Base-by-base conservation (phyloP, 768 basidiomycete genomes). In the Pisolithus marmoratus region DNA sequence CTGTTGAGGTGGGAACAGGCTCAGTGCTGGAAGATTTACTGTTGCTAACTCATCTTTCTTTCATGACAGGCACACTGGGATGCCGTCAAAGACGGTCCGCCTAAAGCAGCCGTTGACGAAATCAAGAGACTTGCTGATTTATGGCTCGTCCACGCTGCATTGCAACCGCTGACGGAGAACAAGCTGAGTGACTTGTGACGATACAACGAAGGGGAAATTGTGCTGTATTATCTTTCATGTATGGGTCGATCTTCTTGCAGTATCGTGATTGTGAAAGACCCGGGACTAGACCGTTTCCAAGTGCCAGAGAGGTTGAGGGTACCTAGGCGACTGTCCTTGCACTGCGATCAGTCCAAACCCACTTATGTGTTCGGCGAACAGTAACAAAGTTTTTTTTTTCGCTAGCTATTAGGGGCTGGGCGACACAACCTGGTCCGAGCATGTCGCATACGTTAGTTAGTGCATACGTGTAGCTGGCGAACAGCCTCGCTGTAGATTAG, bases 11-110 rank as follows among this genome's bases (percentile, higher is more conserved):
- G 29, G 47, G 62, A 55, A 9, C 43, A 44, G 42, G 17, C 11
- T 12, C n/a, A n/a, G n/a, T 23, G 12, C 14, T 20, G 12, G 38
- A 23, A 9, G 8, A 11, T 20, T 17, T 5, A 11, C n/a, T 4
- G 23, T 5, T 47, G 36, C 42, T 34, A 45, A 24, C 26, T 29
- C 27, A 15, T 43, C 19, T 46, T 2, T 38, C 17, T 45, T 14
- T 44, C 26, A 19, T 8, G 27, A 19, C 49, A 72, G 71, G 71
- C 67, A 3, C 70, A 72, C 51, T 66, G 64, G 64, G 61, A 63
- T 26, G 69, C 68, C 14, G 70, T 72, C 52, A 38, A 23, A 4
- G 47, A 31, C 4, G 64, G 68, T 15, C 64, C 63, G 4, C 58
- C 61, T 26, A 70, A 63, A 49, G 54, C 53, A 22, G 54, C 57